These are phyloP conservation scores for Pichia sp. DNA, from an alignment of 1,139 yeast species.

Conservation along the genomic window DNA sequence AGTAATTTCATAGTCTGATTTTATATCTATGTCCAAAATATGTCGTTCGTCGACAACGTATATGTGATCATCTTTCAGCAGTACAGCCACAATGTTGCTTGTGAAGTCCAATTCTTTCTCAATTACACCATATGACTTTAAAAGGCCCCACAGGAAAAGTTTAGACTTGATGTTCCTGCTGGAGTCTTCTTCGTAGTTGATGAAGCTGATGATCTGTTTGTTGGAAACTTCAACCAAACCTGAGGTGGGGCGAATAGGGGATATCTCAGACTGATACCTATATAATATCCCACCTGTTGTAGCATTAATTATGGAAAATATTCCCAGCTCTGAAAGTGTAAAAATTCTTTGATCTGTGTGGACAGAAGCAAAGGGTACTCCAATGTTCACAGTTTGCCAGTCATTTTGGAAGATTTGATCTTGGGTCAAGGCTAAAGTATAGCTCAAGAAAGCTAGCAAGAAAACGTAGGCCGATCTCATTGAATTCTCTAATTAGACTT, in stretches of 20 bases:
- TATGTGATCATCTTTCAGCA: background rate
- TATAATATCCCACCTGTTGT: slow-evolving; percentile 30
- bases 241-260: background rate
- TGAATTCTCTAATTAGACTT: background rate
- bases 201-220: slow-evolving; percentile 3
- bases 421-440: slow-evolving; percentile 14
- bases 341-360: slow-evolving; percentile 19
- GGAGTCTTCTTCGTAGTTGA: slow-evolving; percentile 6
- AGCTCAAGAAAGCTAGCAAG: background rate
- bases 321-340: slow-evolving; percentile 27
- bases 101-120: slow-evolving; percentile 1
- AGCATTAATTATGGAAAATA: slow-evolving; percentile 29
- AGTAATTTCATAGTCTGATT: background rate
- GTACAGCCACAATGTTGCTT: slow-evolving; percentile 2
- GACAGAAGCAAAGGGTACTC: slow-evolving; percentile 26
- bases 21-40: background rate
- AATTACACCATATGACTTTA: background rate
- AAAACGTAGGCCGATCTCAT: background rate
- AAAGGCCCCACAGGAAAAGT: slow-evolving; percentile 3
- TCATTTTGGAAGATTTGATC: slow-evolving; percentile 36
- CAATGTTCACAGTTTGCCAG: slow-evolving; percentile 35
- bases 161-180: slow-evolving; percentile 1
- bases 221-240: background rate
- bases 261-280: slow-evolving; percentile 25
- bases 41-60: slow-evolving; percentile 4